Conservation (phyloP, 257 asterid genomes). For the Penstemon barbatus region DNA sequence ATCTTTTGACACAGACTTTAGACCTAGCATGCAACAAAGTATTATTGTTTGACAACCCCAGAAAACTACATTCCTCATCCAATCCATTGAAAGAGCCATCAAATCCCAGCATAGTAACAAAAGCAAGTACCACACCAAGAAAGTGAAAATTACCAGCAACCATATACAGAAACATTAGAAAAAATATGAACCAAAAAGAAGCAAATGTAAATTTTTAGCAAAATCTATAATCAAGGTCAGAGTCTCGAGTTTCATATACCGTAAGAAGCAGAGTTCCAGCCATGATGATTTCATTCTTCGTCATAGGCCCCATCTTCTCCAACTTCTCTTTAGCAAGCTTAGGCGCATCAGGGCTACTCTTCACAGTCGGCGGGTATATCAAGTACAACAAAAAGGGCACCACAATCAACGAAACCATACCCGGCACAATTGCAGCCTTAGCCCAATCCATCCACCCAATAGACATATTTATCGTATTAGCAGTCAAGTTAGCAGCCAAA, state of each 20-base stretch:
- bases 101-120: background rate
- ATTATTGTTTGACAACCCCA: background rate
- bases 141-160: background rate
- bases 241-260: slow-evolving; percentile 41
- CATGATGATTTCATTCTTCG: slow-evolving; percentile 91
- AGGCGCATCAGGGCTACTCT: slow-evolving; percentile 96
- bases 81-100: background rate
- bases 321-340: slow-evolving; percentile 83
- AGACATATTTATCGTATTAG: slow-evolving; percentile 58
- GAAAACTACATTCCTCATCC: background rate
- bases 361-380: slow-evolving; percentile 79
- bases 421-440: slow-evolving; percentile 95
- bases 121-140: background rate
- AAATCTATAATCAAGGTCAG: background rate
- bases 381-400: slow-evolving; percentile 77
- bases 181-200: background rate
- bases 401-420: slow-evolving; percentile 70
- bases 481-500: slow-evolving; percentile 80
- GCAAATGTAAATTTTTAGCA: slow-evolving; percentile 1
- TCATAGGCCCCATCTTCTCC: slow-evolving; percentile 96
- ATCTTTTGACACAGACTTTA: background rate
- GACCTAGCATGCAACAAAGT: no score
- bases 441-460: slow-evolving; percentile 99
- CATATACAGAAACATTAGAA: background rate
- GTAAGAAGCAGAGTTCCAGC: slow-evolving; percentile 90